phyloP scores from a whole-genome alignment of 805 yeast species.

The Tetrapisispora iriomotensis region DNA sequence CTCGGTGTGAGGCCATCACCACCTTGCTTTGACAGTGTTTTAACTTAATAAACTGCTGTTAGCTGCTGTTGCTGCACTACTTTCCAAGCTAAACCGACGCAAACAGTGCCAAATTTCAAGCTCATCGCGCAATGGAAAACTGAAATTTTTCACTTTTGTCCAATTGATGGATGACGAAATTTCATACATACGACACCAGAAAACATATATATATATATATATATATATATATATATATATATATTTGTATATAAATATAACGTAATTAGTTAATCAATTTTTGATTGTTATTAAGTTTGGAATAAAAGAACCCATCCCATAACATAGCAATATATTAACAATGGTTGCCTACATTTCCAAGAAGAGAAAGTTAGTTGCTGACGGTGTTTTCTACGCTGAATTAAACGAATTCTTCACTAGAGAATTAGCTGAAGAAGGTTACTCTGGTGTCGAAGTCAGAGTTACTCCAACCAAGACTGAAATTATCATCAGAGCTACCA shows the following conservation, averaged over 20 bases:
- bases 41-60: too few species aligned
- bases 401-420: slow-evolving; percentile 99
- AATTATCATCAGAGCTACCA: slow-evolving; percentile 97
- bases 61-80: too few species aligned
- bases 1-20: too few species aligned
- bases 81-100: too few species aligned
- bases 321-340: slow-evolving; percentile 7
- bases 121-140: too few species aligned
- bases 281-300: neutral
- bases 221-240: neutral
- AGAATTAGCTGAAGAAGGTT: slow-evolving; percentile 99
- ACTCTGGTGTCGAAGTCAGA: slow-evolving; percentile 99
- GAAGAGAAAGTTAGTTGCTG: slow-evolving; percentile 99
- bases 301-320: slow-evolving; percentile 7
- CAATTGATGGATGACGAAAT: too few species aligned
- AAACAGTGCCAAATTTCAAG: too few species aligned
- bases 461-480: slow-evolving; percentile 97
- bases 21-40: too few species aligned
- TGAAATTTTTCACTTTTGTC: neutral
- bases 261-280: neutral
- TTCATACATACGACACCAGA: neutral
- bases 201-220: too few species aligned
- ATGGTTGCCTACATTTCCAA: slow-evolving; percentile 64
- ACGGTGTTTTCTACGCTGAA: slow-evolving; percentile 99
- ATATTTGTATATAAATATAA: neutral